phyloP scores from a whole-genome alignment of 2,329 filamentous ascomycete genomes.

The Thermothelomyces thermophilus region DNA sequence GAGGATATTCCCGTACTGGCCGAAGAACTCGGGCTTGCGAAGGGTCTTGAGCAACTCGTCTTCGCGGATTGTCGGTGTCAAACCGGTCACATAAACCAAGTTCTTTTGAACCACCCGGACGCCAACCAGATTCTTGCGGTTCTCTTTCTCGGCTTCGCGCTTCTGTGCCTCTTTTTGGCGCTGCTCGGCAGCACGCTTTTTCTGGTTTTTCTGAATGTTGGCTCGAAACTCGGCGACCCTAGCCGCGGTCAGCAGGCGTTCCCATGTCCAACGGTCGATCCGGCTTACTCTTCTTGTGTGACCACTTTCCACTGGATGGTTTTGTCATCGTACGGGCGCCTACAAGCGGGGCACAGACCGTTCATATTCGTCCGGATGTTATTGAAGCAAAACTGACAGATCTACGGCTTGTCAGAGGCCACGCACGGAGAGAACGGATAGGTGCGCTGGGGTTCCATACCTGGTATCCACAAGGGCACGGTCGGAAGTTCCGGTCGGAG shows the following conservation, averaged over 20 bases:
- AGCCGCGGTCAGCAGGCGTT: constrained; percentile 22
- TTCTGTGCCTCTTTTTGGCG: constrained; percentile 95
- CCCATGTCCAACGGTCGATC: background rate
- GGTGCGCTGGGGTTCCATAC: constrained; percentile 43
- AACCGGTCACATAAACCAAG: constrained; percentile 91
- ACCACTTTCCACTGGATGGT: constrained; percentile 96
- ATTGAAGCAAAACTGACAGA: constrained; percentile 99
- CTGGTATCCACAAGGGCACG: constrained; percentile 97
- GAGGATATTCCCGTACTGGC: constrained; percentile 95
- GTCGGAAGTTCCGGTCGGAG: constrained; percentile 92
- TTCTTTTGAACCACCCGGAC: constrained; percentile 98
- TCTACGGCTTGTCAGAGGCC: constrained; percentile 44
- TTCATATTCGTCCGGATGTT: constrained; percentile 99
- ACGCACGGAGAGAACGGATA: background rate
- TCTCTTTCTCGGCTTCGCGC: constrained; percentile 90
- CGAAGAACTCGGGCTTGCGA: constrained; percentile 88
- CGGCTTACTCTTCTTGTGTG: constrained; percentile 77
- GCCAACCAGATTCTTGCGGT: constrained; percentile 90
- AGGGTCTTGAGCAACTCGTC: constrained; percentile 87
- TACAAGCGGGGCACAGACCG: constrained; percentile 92
- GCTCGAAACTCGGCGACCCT: constrained; percentile 69
- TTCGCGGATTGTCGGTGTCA: constrained; percentile 86
- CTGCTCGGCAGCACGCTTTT: constrained; percentile 74
- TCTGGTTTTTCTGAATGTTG: constrained; percentile 82
- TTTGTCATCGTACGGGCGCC: constrained; percentile 91